These are phyloP conservation scores for Amanita molliuscula DNA, from an alignment of 768 basidiomycete species.

Conservation along the genomic window DNA sequence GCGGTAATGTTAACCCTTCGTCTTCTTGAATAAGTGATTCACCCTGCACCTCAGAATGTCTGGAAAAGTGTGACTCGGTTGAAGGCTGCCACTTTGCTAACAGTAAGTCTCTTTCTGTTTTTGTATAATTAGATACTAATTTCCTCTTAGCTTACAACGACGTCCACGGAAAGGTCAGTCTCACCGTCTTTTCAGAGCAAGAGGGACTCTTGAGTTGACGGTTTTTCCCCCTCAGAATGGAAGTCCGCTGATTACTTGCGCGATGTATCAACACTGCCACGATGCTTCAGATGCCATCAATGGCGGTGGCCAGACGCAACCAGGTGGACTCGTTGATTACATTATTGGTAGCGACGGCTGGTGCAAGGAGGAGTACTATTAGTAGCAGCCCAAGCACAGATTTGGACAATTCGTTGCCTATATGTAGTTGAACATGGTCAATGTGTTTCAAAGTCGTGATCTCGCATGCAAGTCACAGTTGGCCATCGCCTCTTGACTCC, in stretches of 20 bases:
- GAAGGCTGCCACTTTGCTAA: neutral
- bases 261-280: conserved; percentile 23
- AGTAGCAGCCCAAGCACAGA: neutral
- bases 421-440: too few relatives aligned
- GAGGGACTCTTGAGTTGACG: too few relatives aligned
- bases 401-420: too few relatives aligned
- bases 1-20: conserved; percentile 2
- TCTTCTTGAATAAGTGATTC: neutral
- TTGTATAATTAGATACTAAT: conserved; percentile 10
- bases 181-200: too few relatives aligned
- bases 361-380: conserved; percentile 14
- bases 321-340: conserved; percentile 21
- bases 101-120: neutral
- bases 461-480: too few relatives aligned
- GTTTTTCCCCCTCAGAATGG: conserved; percentile 14
- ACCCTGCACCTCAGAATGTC: neutral
- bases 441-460: too few relatives aligned
- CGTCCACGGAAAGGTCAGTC: too few relatives aligned
- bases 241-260: conserved; percentile 24
- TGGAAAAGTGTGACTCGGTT: neutral
- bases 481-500: too few relatives aligned
- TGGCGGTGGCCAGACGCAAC: conserved; percentile 22
- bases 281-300: conserved; percentile 18
- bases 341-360: conserved; percentile 23
- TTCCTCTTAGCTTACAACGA: too few relatives aligned